Percentiles rank a stretch among this genome's conserved stretches.
phyloP scores from a whole-genome alignment of 2,329 filamentous ascomycete species.

The Trichoderma aggressivum region DNA sequence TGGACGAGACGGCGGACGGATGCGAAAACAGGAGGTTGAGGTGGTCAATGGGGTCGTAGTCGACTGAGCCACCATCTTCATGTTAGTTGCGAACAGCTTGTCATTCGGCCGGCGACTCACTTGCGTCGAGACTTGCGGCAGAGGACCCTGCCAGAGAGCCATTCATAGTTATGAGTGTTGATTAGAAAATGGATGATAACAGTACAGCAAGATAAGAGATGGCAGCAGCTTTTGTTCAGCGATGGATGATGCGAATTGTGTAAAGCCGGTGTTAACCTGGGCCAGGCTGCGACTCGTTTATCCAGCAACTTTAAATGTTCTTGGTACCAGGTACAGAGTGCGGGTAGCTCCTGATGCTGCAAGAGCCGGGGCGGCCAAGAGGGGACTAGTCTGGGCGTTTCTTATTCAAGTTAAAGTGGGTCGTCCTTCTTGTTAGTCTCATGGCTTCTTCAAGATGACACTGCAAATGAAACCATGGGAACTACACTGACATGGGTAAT shows the following conservation, averaged over 20 bases:
- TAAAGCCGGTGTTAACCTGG: conserved; percentile 9
- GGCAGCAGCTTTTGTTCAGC: neutral
- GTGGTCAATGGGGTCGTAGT: conserved; percentile 91
- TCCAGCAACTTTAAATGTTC: neutral
- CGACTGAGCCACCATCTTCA: conserved; percentile 41
- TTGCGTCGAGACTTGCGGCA: conserved; percentile 45
- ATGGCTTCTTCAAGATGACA: neutral
- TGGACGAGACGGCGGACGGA: conserved; percentile 76
- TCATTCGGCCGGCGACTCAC: conserved; percentile 30
- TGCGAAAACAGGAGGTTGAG: conserved; percentile 92
- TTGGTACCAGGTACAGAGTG: neutral
- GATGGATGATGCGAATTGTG: neutral
- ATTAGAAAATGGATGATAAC: neutral
- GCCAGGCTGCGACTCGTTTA: neutral
- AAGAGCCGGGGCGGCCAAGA: neutral
- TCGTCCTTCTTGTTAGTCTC: neutral
- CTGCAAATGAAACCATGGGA: neutral
- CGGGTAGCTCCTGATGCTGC: neutral
- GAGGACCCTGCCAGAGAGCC: conserved; percentile 34
- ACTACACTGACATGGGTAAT: neutral
- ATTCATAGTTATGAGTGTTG: conserved; percentile 35
- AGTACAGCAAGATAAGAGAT: neutral
- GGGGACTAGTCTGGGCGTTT: neutral
- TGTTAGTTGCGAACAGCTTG: conserved; percentile 24
- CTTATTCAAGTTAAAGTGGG: neutral